phyloP scores from a whole-genome alignment of 768 basidiomycete genomes.

The Amanita fuliginea region DNA sequence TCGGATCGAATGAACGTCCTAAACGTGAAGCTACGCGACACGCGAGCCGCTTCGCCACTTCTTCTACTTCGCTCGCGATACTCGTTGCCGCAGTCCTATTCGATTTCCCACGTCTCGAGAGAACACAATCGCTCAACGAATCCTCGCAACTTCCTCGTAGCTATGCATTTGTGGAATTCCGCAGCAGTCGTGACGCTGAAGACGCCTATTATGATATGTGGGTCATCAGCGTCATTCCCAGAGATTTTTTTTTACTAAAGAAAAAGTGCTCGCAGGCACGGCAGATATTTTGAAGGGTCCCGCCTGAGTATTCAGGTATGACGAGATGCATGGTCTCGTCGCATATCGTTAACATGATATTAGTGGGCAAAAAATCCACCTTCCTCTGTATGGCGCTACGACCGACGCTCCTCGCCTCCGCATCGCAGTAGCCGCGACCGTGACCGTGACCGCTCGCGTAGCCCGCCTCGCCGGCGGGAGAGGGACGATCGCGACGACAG shows the following conservation, averaged over 20 bases:
- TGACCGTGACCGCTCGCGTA: slow-evolving; percentile 15
- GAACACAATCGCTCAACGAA: slow-evolving; percentile 23
- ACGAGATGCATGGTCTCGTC: background rate
- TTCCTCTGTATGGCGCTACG: slow-evolving; percentile 25
- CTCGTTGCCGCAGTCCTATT: slow-evolving; percentile 6
- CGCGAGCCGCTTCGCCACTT: slow-evolving; percentile 12
- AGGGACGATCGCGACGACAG: slow-evolving; percentile 16
- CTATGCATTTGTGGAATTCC: slow-evolving; percentile 28
- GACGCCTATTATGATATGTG: slow-evolving; percentile 29
- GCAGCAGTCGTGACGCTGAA: slow-evolving; percentile 24
- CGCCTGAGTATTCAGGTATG: slow-evolving; percentile 25
- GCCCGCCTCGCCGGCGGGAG: slow-evolving; percentile 13
- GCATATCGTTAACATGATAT: background rate
- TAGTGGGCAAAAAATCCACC: slow-evolving; percentile 31
- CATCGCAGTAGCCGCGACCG: slow-evolving; percentile 10
- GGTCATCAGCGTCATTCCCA: slow-evolving; percentile 3
- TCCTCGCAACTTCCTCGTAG: slow-evolving; percentile 18
- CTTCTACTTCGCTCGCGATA: slow-evolving; percentile 16
- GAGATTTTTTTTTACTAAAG: background rate
- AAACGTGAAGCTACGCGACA: slow-evolving; percentile 10
- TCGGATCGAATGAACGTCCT: slow-evolving; percentile 21
- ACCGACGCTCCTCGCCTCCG: slow-evolving; percentile 19
- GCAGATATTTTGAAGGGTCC: slow-evolving; percentile 25
- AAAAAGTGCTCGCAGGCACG: slow-evolving; percentile 18
- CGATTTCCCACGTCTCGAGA: slow-evolving; percentile 12